Conservation (phyloP, 2,329 filamentous ascomycete species). For the Pseudofabraea citricarpa region DNA sequence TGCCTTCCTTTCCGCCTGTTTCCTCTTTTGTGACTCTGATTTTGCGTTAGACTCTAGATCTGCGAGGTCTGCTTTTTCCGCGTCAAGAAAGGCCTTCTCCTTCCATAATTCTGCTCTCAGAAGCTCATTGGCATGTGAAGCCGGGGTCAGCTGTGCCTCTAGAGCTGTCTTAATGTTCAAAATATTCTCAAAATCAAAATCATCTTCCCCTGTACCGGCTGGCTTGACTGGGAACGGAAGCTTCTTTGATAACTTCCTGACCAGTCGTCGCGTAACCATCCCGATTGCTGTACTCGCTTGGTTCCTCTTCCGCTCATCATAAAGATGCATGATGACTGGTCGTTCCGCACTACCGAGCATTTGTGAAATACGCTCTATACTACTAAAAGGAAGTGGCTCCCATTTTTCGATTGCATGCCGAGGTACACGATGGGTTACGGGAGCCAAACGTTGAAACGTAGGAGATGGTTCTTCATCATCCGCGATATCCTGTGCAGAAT, state of each 20-base stretch:
- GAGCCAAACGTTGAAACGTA: slow-evolving; percentile 45
- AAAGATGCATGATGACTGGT: slow-evolving; percentile 55
- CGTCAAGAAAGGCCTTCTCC: slow-evolving; percentile 50
- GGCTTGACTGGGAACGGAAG: slow-evolving; percentile 62
- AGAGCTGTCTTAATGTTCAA: slow-evolving; percentile 52
- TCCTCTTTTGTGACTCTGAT: slow-evolving; percentile 46
- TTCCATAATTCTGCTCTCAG: slow-evolving; percentile 52
- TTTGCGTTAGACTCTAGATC: slow-evolving; percentile 52
- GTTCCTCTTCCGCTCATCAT: slow-evolving; percentile 37
- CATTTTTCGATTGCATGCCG: slow-evolving; percentile 66
- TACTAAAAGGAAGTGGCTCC: slow-evolving; percentile 49
- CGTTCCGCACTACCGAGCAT: slow-evolving; percentile 56
- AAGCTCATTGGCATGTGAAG: slow-evolving; percentile 57
- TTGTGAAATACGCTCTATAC: slow-evolving; percentile 49
- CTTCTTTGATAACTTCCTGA: slow-evolving; percentile 51
- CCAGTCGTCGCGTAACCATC: slow-evolving; percentile 49
- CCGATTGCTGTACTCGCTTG: slow-evolving; percentile 47
- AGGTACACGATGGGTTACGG: slow-evolving; percentile 50
- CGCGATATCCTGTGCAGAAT: neutral
- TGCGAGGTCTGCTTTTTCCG: slow-evolving; percentile 47
- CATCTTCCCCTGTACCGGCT: slow-evolving; percentile 44
- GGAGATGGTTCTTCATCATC: slow-evolving; percentile 8
- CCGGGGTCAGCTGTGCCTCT: slow-evolving; percentile 55
- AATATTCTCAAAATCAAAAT: slow-evolving; percentile 63
- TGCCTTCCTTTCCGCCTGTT: slow-evolving; percentile 32